These are phyloP conservation scores for Plasmodium malariae DNA, from an alignment of 169 alveolate species.

Conservation along the genomic window DNA sequence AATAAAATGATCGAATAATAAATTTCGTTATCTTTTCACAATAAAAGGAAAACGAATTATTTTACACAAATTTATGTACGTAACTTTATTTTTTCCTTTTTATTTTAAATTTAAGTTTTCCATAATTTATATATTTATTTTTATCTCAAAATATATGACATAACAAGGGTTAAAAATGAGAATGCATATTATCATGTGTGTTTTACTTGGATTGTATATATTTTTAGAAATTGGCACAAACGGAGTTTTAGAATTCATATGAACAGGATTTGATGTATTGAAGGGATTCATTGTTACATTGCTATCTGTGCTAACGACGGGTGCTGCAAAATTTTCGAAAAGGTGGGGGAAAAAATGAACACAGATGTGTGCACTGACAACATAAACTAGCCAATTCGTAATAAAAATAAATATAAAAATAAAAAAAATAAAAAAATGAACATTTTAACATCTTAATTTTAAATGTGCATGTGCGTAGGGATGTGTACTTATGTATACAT, in stretches of 20 bases:
- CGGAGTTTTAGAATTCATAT: constrained; percentile 16
- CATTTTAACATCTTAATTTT: no score
- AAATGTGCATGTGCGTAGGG: neutral
- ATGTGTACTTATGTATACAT: neutral
- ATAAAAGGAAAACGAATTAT: neutral
- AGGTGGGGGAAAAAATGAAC: neutral
- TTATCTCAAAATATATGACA: neutral
- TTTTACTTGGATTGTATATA: constrained; percentile 53
- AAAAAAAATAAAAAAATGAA: no score
- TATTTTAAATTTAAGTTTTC: neutral
- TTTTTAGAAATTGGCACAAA: constrained; percentile 44
- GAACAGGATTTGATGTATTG: constrained; percentile 27
- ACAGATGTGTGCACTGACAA: neutral
- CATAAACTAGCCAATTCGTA: no score
- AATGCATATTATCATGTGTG: neutral
- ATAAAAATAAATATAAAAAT: neutral
- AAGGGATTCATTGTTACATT: constrained; percentile 64
- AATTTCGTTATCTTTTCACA: no score
- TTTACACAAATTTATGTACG: neutral
- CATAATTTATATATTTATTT: neutral
- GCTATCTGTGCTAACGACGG: neutral
- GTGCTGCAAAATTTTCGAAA: constrained; percentile 1
- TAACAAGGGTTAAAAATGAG: neutral
- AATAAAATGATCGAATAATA: no score
- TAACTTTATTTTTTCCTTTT: neutral